A percentile compares a stretch with the other conserved stretches of the same genome.
Evolutionary conservation across 2,329 filamentous ascomycete species (phyloP).

Genomic region (Claviceps africana): DNA sequence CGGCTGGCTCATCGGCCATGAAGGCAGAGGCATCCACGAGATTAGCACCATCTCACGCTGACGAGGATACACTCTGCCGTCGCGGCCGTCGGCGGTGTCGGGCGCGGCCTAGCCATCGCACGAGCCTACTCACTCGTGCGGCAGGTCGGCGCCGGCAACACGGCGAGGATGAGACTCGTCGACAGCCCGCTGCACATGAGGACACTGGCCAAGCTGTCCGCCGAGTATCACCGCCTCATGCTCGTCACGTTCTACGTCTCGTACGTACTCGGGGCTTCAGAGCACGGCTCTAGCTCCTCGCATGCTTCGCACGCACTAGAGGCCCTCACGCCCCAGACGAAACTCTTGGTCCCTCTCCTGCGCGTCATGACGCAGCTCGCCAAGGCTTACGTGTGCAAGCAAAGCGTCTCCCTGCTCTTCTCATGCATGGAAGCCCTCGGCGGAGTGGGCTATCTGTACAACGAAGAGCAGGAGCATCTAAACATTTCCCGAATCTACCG

Average conservation of each 20-base stretch:
- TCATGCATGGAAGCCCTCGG: constrained; percentile 51
- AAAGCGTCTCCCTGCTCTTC: constrained; percentile 34
- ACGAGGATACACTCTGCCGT: constrained; percentile 46
- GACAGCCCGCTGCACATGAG: constrained; percentile 43
- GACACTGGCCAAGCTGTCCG: constrained; percentile 41
- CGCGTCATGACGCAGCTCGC: constrained; percentile 44
- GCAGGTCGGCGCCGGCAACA: constrained; percentile 31
- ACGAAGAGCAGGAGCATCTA: constrained; percentile 46
- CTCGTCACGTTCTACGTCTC: constrained; percentile 40
- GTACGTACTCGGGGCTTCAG: constrained; percentile 39
- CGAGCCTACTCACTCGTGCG: constrained; percentile 45
- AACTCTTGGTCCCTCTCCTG: constrained; percentile 30
- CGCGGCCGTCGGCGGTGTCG: constrained; percentile 35
- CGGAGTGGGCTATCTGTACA: constrained; percentile 52
- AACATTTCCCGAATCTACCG: constrained; percentile 54
- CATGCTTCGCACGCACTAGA: constrained; percentile 10
- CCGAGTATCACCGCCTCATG: constrained; percentile 42
- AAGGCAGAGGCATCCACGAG: constrained; percentile 53
- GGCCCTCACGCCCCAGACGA: constrained; percentile 19
- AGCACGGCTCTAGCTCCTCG: constrained; percentile 22
- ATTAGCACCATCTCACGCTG: constrained; percentile 56
- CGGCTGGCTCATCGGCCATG: constrained; percentile 50
- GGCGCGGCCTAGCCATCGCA: constrained; percentile 42
- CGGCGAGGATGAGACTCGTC: constrained; percentile 30
- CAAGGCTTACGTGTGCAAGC: constrained; percentile 44